phyloP scores from a whole-genome alignment of 2,329 filamentous ascomycete genomes.

The Penicillium rolfsii region DNA sequence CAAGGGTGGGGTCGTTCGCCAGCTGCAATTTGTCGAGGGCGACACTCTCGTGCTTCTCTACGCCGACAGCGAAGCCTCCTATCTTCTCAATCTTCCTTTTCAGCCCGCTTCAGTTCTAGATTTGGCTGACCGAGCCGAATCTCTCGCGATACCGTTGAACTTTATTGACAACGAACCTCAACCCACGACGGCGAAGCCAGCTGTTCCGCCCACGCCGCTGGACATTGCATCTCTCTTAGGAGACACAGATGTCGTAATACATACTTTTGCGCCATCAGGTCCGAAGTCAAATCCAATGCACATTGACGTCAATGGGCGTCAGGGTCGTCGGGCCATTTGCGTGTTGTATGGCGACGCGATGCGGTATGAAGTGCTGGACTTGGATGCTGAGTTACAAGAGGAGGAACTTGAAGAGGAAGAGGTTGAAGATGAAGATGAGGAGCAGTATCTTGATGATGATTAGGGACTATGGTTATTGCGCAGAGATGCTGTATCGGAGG shows the following conservation, averaged over 20 bases:
- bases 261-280: constrained; percentile 51
- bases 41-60: constrained; percentile 64
- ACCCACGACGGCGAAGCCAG: constrained; percentile 19
- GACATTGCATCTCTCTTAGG: constrained; percentile 25
- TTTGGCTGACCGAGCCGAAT: constrained; percentile 12
- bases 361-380: constrained; percentile 60
- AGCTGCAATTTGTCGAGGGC: constrained; percentile 71
- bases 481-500: not conserved
- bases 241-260: constrained; percentile 41
- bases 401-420: constrained; percentile 14
- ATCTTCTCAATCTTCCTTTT: constrained; percentile 43
- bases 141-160: constrained; percentile 15
- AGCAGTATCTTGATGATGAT: not conserved
- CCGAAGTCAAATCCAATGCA: constrained; percentile 52
- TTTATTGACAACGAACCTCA: constrained; percentile 26
- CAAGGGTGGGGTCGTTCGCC: constrained; percentile 49
- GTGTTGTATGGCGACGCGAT: constrained; percentile 58
- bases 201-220: constrained; percentile 16
- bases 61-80: constrained; percentile 36
- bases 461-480: not conserved
- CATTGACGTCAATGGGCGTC: constrained; percentile 60
- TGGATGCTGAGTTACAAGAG: constrained; percentile 50
- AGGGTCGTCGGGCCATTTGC: constrained; percentile 56
- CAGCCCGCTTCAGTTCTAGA: constrained; percentile 20
- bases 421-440: constrained; percentile 28